Evolutionary conservation across 768 basidiomycete genomes (phyloP).

Genomic region (Lactarius pseudohatsudake): DNA sequence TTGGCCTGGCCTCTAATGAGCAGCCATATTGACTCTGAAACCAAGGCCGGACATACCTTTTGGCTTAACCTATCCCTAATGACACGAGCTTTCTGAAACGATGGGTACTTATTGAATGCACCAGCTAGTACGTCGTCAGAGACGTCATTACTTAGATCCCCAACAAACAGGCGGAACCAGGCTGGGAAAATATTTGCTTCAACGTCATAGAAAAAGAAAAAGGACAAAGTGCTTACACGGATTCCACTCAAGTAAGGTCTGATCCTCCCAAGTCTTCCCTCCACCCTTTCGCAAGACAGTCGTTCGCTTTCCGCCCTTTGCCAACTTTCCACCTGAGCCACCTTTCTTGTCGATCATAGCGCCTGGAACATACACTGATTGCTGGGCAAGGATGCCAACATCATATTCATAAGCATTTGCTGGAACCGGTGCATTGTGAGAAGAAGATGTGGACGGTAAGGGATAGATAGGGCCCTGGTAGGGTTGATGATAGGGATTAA

Average conservation of each 20-base stretch:
- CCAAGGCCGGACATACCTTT: constrained; percentile 58
- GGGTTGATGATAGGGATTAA: constrained; percentile 80
- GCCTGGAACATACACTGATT: constrained; percentile 89
- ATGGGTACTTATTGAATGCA: constrained; percentile 90
- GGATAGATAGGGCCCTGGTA: constrained; percentile 76
- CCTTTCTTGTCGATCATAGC: constrained; percentile 88
- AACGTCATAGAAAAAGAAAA: constrained; percentile 8
- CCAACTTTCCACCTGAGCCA: constrained; percentile 80
- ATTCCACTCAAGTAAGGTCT: constrained; percentile 96
- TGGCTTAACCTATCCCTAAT: constrained; percentile 91
- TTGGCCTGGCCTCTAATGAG: constrained; percentile 61
- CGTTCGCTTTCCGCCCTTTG: constrained; percentile 87
- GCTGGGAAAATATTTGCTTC: constrained; percentile 45
- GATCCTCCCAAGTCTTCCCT: constrained; percentile 98
- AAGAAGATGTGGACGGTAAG: constrained; percentile 56
- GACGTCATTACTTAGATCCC: constrained; percentile 97
- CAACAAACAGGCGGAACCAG: constrained; percentile 97
- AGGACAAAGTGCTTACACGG: constrained; percentile 60
- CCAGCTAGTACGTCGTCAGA: constrained; percentile 92
- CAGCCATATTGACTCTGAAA: constrained; percentile 13
- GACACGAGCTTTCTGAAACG: constrained; percentile 93
- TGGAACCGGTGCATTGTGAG: constrained; percentile 76
- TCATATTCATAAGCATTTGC: constrained; percentile 93
- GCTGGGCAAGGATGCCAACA: constrained; percentile 86
- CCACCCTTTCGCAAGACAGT: constrained; percentile 95